phyloP scores from a whole-genome alignment of 2,329 filamentous ascomycete species.

The Trichoderma cornu-damae region DNA sequence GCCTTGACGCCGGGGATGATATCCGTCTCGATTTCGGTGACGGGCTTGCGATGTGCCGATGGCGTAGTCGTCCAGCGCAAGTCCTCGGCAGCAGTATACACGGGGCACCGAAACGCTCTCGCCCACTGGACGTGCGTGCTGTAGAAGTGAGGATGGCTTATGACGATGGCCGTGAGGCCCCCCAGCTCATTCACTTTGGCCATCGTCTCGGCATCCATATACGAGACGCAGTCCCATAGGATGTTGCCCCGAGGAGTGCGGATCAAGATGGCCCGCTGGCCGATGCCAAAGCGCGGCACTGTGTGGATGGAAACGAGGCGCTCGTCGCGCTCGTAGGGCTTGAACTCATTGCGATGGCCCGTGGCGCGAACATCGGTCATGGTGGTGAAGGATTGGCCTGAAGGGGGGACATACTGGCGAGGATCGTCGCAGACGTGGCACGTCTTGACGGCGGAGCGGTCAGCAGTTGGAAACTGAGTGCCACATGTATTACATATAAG shows the following conservation, averaged over 20 bases:
- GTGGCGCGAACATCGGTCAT: constrained; percentile 35
- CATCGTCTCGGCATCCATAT: constrained; percentile 61
- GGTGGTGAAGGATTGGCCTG: constrained; percentile 58
- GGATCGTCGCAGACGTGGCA: constrained; percentile 72
- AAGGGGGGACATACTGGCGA: constrained; percentile 60
- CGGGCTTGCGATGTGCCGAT: constrained; percentile 42
- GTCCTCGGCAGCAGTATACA: constrained; percentile 65
- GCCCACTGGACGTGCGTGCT: constrained; percentile 73
- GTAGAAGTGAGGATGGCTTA: constrained; percentile 80
- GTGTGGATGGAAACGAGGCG: constrained; percentile 45
- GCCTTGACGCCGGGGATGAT: constrained; percentile 49
- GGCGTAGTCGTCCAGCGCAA: constrained; percentile 54
- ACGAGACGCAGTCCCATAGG: constrained; percentile 73
- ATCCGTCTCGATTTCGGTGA: constrained; percentile 41
- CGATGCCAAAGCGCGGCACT: constrained; percentile 62
- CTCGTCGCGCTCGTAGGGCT: constrained; percentile 41
- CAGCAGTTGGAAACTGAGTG: constrained; percentile 52
- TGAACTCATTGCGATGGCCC: constrained; percentile 50
- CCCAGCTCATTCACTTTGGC: constrained; percentile 53
- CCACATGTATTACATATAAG: constrained; percentile 65
- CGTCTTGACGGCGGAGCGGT: constrained; percentile 43
- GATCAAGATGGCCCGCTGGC: constrained; percentile 67
- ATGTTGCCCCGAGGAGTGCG: constrained; percentile 63
- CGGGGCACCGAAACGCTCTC: constrained; percentile 59
- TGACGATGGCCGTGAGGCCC: constrained; percentile 65